Base-by-base conservation (phyloP, 768 basidiomycete genomes). In the Leccinum broughii region DNA sequence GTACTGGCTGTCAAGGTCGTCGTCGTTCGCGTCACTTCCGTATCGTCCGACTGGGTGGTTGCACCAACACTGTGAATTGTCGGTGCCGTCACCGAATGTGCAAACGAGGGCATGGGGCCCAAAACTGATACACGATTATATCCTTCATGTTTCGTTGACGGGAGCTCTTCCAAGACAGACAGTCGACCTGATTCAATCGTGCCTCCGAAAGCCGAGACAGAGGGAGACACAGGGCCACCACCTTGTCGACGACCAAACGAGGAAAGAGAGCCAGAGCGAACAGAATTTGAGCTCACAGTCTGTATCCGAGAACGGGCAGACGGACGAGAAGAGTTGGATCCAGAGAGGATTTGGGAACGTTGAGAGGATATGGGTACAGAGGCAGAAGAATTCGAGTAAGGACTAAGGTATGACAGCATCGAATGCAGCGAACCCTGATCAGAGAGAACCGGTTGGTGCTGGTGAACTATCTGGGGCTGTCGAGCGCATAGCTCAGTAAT, bases 351-450 rank as follows among this genome's bases (percentile, higher is more conserved):
- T 28, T 77, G 73, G 20, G 77, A 72, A 28, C 80, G 78, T 8
- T 75, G 76, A 6, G 78, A 72, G 3, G 84, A 82, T 7, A 79
- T 73, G 6, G 84, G 77, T 9, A 79, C 82, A 8, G 87, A 88
- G 50, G 83, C 82, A 1, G 85, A 83, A 50, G 79, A 78, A 28
- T 68, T 70, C 2, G 80, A 74, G 15, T 74, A 68, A 0, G 85
- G 83, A 64, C 77, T 78, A 20, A 86, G 70, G 56, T 83, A 82
- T 1, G 87, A 86, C 22, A 77, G 79, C 77, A 83, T 80, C 0
- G 88, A 89, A 64, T 86, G 82, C 11, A 90, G 70, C 0, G 89
- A 90, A 26, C 81, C 85, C 64, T 81, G 80, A 64, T 89, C 86
- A 24, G 89, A 87, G n/a, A 70, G 70, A 48, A 79, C 67, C 24